phyloP scores from a whole-genome alignment of 257 asterid genomes.

The Solanum pinnatisectum region DNA sequence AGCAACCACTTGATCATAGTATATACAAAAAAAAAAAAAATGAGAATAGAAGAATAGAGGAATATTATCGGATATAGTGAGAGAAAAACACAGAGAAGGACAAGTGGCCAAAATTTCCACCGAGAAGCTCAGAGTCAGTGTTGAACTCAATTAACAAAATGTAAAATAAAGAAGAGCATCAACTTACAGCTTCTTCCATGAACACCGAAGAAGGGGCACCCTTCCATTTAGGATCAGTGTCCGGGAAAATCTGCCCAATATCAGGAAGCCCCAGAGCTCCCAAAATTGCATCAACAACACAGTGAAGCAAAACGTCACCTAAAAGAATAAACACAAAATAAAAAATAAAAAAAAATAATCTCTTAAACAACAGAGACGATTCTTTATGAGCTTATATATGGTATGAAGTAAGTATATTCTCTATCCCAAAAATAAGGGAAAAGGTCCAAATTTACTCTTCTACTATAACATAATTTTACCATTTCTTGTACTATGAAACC shows the following conservation, averaged over 20 bases:
- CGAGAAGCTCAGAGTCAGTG: not conserved
- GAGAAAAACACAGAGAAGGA: not conserved
- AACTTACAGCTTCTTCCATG: constrained; percentile 75
- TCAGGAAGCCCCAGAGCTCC: constrained; percentile 96
- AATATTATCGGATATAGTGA: not conserved
- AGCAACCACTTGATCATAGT: not conserved
- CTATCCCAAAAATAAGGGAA: not conserved
- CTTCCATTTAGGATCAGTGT: constrained; percentile 95
- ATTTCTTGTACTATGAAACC: not conserved
- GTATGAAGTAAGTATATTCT: not conserved
- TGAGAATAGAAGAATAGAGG: not conserved
- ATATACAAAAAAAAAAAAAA: not conserved
- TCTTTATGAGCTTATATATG: not conserved
- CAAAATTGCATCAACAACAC: constrained; percentile 93
- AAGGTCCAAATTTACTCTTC: not conserved
- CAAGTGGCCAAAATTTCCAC: not conserved
- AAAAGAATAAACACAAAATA: not conserved
- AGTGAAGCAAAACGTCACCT: constrained; percentile 96
- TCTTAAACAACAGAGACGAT: not conserved
- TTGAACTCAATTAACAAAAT: not conserved
- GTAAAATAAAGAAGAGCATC: not conserved
- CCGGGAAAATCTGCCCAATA: constrained; percentile 92
- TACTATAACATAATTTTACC: not conserved
- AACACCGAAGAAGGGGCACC: constrained; percentile 89
- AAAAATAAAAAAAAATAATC: not conserved